Evolutionary conservation across 345 rosid genomes (phyloP), one percentile per base, ranked within the genome.

Genomic region (Lagerstroemia speciosa): DNA sequence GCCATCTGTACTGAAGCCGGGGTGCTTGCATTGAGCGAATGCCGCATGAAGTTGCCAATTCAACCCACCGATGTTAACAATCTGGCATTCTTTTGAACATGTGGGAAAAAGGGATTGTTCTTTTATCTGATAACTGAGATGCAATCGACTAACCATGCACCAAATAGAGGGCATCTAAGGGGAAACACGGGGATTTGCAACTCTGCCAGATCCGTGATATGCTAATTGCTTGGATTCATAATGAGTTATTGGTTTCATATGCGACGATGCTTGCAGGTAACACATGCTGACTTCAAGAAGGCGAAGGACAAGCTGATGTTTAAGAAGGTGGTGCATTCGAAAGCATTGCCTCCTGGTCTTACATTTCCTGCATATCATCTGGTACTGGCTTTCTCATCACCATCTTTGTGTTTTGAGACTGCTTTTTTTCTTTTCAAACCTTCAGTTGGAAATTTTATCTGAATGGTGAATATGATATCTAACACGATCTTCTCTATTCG

Each of bases 1-100:
- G 98, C 97, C 30, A 95, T 92, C 67, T 95, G 99, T 76, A 92
- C 99, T 0, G 99, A 95, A 78, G 97, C 98, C 63, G 97, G 99
- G 69, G 79, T 95, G 70, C 98, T 95, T 75, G 97, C 99, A 62
- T 77, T 95, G 48, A 77, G 98, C 67, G 99, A 92, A 85, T 88
- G 98, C 10, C 96, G 97, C 30, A 92, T 92, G 99, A 92, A 92
- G 96, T 97, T 90, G 76, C 77, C 73, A 6, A 64, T 48, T 15
- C 1, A 27, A 58, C 6, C 15, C 5, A 12, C 63, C 2, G 20
- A 11, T 58, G 63, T 11, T 53, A 19, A 24, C 30, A n/a, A 53
- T 53, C 60, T 53, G 60, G 12, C 30, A 8, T 53, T 24, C 60
- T n/a, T 22, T n/a, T 6, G 30, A 53, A 3, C 29, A 17, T 3